Evolutionary conservation across 805 yeast species (phyloP).

Genomic region (Metschnikowia henanensis): DNA sequence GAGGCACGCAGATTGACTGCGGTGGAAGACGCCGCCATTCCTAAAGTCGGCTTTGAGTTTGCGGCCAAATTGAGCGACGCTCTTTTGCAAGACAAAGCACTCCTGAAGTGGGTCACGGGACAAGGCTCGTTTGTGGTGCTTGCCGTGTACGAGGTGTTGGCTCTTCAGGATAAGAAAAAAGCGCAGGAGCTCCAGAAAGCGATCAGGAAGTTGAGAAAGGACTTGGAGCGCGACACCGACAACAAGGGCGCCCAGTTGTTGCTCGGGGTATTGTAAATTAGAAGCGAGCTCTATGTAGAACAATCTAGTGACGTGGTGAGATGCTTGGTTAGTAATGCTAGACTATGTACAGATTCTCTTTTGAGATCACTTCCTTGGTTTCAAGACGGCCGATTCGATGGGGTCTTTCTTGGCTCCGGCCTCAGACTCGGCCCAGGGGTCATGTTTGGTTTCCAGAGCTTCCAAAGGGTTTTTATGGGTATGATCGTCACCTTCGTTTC

Average conservation of each 20-base stretch:
- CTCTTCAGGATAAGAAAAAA: slow-evolving; percentile 35
- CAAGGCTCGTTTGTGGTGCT: slow-evolving; percentile 82
- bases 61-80: slow-evolving; percentile 55
- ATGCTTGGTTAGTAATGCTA: neutral
- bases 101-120: slow-evolving; percentile 60
- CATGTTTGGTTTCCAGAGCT: slow-evolving; percentile 2
- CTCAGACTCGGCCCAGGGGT: slow-evolving; percentile 42
- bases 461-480: neutral
- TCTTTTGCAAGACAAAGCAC: slow-evolving; percentile 45
- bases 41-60: slow-evolving; percentile 57
- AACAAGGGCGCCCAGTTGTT: slow-evolving; percentile 63
- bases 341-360: neutral
- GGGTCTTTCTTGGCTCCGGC: slow-evolving; percentile 27
- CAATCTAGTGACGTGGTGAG: neutral
- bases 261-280: slow-evolving; percentile 21
- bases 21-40: slow-evolving; percentile 30
- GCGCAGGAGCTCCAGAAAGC: slow-evolving; percentile 51
- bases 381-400: slow-evolving; percentile 37
- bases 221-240: slow-evolving; percentile 42
- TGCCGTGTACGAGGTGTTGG: slow-evolving; percentile 69
- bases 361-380: slow-evolving; percentile 29
- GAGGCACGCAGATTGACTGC: slow-evolving; percentile 47
- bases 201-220: slow-evolving; percentile 51
- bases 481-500: too few species aligned
- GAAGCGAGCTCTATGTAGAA: neutral